A percentile compares a stretch with the other conserved stretches of the same genome.
These are phyloP conservation scores for Verticillium albo-atrum DNA, from an alignment of 2,329 filamentous ascomycete species.

Conservation along the genomic window DNA sequence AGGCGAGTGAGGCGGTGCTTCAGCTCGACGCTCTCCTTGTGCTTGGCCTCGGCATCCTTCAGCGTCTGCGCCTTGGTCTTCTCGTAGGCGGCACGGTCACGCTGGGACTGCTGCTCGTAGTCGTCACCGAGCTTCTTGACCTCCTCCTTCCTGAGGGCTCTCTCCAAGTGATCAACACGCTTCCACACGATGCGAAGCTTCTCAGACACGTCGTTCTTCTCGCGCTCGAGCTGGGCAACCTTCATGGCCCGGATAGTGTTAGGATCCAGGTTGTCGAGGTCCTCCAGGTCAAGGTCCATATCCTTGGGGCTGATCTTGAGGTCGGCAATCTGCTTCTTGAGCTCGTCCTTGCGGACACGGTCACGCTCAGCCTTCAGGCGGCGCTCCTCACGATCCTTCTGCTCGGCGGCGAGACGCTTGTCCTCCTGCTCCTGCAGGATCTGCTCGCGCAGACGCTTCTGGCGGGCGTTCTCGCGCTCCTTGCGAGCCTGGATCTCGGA, in stretches of 20 bases:
- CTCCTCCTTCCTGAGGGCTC: slow-evolving; percentile 94
- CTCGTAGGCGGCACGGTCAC: slow-evolving; percentile 77
- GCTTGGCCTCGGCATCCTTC: slow-evolving; percentile 77
- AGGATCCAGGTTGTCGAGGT: slow-evolving; percentile 83
- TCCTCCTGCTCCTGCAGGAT: slow-evolving; percentile 87
- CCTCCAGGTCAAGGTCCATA: slow-evolving; percentile 69
- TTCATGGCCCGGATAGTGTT: slow-evolving; percentile 91
- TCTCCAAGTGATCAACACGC: slow-evolving; percentile 94
- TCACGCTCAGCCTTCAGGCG: slow-evolving; percentile 83
- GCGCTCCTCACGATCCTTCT: slow-evolving; percentile 83
- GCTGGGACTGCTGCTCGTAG: slow-evolving; percentile 76
- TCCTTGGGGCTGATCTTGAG: slow-evolving; percentile 83
- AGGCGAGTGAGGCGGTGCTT: slow-evolving; percentile 89
- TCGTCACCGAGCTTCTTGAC: slow-evolving; percentile 85
- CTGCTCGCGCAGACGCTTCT: slow-evolving; percentile 81
- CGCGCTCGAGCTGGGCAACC: slow-evolving; percentile 90
- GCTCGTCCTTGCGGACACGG: slow-evolving; percentile 85
- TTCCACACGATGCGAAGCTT: slow-evolving; percentile 88
- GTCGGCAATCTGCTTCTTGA: slow-evolving; percentile 88
- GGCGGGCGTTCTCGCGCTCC: slow-evolving; percentile 87
- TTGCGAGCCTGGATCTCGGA: slow-evolving; percentile 81
- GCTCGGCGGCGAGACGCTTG: slow-evolving; percentile 84
- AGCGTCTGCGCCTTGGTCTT: slow-evolving; percentile 72
- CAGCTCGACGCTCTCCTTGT: slow-evolving; percentile 85
- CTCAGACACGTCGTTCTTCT: slow-evolving; percentile 95